Base-by-base conservation (phyloP, 352 stramenopile species). In the Saprolegnia parasitica region DNA sequence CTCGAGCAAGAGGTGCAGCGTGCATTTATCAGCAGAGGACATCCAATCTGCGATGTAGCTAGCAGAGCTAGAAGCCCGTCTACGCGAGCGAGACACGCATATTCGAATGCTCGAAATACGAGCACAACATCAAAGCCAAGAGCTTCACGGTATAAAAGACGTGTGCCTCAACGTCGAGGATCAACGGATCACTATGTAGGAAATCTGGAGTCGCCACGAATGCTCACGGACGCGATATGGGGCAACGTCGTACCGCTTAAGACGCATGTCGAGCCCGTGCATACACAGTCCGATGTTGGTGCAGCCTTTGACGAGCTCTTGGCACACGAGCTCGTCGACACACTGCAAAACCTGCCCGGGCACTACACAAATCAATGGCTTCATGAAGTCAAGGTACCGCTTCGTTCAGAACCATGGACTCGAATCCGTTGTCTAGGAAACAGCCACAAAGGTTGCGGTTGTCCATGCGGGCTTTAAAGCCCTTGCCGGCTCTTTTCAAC, bases 1-100 rank as follows among this genome's bases (percentile, higher is more conserved):
- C 71, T 92, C 0, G 82, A 90, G 39, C 78, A 83, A 10, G 80
- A 90, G 56, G 73, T 92, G 18, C 76, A 86, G 24, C 67, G 89
- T 89, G 47, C 11, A 56, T 46, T 11, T 23, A 35, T 42, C n/a
- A 42, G 39, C 21, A 11, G 21, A 54, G 45, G 20, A 52, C 2
- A 55, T 50, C 5, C 4, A 42, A 23, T 50, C 58, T 2, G 21
- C 4, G 10, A n/a, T 21, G n/a, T n/a, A 37, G 67, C 56, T 24
- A 39, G 29, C 16, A 67, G 66, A 8, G 42, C 73, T 5, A 18
- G 50, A 65, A 57, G 20, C 16, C 39, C 0, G 37, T 47, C n/a
- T 39, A 57, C 18, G 24, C 58, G 23, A 60, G 61, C 5, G 29
- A 73, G 37, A 67, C 73, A 10, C 81, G 84, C 68, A 86, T 78